Conservation (phyloP, 2,329 filamentous ascomycete genomes). For the Aspergillus glaucus region DNA sequence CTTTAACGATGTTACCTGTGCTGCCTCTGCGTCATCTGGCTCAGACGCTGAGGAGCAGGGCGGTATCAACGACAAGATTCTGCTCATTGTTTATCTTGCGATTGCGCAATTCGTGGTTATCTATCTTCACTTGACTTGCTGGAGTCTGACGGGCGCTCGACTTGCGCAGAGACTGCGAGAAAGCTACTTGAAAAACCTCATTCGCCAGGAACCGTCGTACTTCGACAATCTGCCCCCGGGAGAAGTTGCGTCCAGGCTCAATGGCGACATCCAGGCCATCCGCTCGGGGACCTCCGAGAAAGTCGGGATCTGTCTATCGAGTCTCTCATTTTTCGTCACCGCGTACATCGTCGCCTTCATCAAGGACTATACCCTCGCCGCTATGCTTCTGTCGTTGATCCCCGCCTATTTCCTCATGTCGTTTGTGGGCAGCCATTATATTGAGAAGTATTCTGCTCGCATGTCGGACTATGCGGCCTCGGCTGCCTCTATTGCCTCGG, state of each 20-base stretch:
- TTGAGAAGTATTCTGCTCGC: constrained; percentile 42
- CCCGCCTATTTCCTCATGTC: constrained; percentile 58
- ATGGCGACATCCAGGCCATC: constrained; percentile 59
- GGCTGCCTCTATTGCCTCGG: constrained; percentile 57
- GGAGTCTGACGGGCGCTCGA: constrained; percentile 58
- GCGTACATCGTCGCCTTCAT: constrained; percentile 64
- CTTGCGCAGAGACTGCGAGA: constrained; percentile 57
- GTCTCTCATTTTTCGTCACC: constrained; percentile 60
- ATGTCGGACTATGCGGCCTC: constrained; percentile 49
- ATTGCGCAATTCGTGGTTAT: constrained; percentile 58
- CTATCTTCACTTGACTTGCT: constrained; percentile 58
- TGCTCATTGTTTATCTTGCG: constrained; percentile 57
- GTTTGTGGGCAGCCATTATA: constrained; percentile 50
- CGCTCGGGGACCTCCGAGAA: constrained; percentile 65
- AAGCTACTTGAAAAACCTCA: constrained; percentile 52
- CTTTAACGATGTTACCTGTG: constrained; percentile 27
- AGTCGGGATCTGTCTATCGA: constrained; percentile 58
- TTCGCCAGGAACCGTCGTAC: constrained; percentile 58
- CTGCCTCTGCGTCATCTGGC: constrained; percentile 2
- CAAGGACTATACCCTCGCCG: constrained; percentile 56
- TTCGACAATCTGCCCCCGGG: constrained; percentile 58
- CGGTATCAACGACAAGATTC: constrained; percentile 43
- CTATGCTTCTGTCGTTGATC: constrained; percentile 58
- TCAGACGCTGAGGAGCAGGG: constrained; percentile 6
- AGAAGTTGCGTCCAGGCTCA: constrained; percentile 57